Evolutionary conservation across 2,329 filamentous ascomycete genomes (phyloP), one percentile per base, ranked within the genome.

Genomic region (Coniochaeta sp.): DNA sequence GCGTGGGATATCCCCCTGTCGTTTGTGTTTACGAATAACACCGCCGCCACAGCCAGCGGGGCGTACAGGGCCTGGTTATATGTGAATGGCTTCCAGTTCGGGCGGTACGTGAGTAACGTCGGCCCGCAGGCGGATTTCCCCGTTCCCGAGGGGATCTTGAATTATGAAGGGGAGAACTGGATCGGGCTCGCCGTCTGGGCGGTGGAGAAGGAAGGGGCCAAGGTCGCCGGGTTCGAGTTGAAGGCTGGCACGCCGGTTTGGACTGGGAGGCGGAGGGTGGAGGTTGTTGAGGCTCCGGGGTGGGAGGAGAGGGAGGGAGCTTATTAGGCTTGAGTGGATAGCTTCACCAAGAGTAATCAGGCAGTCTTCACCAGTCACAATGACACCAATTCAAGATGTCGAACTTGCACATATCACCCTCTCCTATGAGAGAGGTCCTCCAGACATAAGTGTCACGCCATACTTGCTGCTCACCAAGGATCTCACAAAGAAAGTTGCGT

Each of bases 1-100:
- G 69, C 70, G 24, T 84, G 79, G 65, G 83, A 87, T 55, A 76
- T 85, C 6, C 83, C 83, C 0, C 60, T 87, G 1, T 73, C 73
- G 0, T 84, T 87, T 57, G 71, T 70, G 1, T 85, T 87, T 61
- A 74, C 75, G 53, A 66, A 66, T 1, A 69, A 71, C 0, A 58
- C 55, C 24, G 31, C 53, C 31, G 48, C 57, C 26, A 55, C 56
- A 0, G 64, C 69, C 6, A 9, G 18, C 3, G 42, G 42, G 14
- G 42, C 24, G 24, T 87, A 85, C 56, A 74, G 86, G 16, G 81
- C 74, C 1, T 77, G 86, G 58, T 67, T 91, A 6, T 91, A 79
- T 60, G 82, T 91, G 42, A 91, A 91, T 58, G 87, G 87, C 1
- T 91, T 83, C 66, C 86, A 91, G 64, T 90, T 83, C 54, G 74